phyloP scores from a whole-genome alignment of 805 yeast species.

The Grigorovia humatica region DNA sequence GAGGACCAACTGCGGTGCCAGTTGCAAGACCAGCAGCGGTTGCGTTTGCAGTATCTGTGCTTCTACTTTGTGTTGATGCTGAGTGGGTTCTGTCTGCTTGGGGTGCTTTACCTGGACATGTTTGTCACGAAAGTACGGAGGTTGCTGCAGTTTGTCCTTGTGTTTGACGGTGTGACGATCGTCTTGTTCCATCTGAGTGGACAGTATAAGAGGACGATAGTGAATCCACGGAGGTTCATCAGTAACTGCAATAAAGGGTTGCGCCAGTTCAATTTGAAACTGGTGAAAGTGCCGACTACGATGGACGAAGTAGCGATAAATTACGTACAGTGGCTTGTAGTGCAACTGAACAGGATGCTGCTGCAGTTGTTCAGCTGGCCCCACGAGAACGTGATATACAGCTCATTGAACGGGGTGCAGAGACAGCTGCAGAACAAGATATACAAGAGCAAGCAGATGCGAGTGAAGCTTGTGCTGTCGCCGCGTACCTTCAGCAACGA shows the following conservation, averaged over 20 bases:
- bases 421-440: constrained; percentile 6
- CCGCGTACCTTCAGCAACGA: constrained; percentile 77
- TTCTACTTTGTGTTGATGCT: constrained; percentile 35
- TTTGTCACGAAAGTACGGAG: not conserved
- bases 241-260: constrained; percentile 82
- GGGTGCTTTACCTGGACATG: constrained; percentile 24
- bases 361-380: not conserved
- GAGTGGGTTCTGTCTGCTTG: constrained; percentile 32
- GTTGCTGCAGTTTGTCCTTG: constrained; percentile 14
- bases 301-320: constrained; percentile 31
- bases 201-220: constrained; percentile 77
- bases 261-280: constrained; percentile 66
- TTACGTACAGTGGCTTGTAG: not conserved
- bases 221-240: constrained; percentile 69
- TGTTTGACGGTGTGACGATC: constrained; percentile 44
- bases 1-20: constrained; percentile 84
- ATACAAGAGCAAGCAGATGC: not conserved
- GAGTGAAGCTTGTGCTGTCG: constrained; percentile 65
- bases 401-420: constrained; percentile 3
- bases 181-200: constrained; percentile 79
- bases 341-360: not conserved
- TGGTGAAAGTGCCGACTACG: constrained; percentile 50
- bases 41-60: constrained; percentile 39
- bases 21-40: constrained; percentile 55
- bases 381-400: not conserved